These are phyloP conservation scores for Aspergillus arachidicola DNA, from an alignment of 2,329 filamentous ascomycete species.

Conservation along the genomic window DNA sequence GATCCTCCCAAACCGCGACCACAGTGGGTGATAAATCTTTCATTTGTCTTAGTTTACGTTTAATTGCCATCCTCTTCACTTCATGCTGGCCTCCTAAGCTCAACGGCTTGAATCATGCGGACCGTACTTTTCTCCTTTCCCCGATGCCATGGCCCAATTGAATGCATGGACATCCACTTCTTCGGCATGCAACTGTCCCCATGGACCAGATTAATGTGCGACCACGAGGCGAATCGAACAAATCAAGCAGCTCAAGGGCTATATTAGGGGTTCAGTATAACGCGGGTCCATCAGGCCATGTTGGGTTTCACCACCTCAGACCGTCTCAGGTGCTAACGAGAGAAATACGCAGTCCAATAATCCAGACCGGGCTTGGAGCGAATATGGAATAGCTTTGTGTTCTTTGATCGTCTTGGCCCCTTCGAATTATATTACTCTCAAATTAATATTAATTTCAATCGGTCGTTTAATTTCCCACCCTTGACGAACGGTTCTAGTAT, in stretches of 20 bases:
- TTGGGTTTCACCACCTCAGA: background rate
- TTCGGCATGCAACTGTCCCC: too few relatives aligned
- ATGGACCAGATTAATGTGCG: too few relatives aligned
- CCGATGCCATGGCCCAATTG: too few relatives aligned
- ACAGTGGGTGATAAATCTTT: too few relatives aligned
- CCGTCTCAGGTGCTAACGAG: background rate
- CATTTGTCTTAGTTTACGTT: too few relatives aligned
- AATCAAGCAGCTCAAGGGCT: background rate
- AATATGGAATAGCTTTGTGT: background rate
- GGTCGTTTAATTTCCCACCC: background rate
- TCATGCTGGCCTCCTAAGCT: too few relatives aligned
- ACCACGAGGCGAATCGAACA: background rate
- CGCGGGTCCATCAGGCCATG: background rate
- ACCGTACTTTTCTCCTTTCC: too few relatives aligned
- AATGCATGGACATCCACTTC: too few relatives aligned
- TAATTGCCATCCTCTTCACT: too few relatives aligned
- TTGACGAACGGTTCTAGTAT: background rate
- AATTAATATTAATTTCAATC: background rate
- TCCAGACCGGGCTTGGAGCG: background rate
- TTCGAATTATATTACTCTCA: background rate
- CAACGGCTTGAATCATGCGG: too few relatives aligned
- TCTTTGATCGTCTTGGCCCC: background rate
- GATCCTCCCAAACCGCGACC: too few relatives aligned
- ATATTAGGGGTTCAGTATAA: background rate
- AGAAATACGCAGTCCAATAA: background rate